These are phyloP conservation scores for Raffaelea albimanens DNA, from an alignment of 2,329 filamentous ascomycete genomes.

Conservation along the genomic window DNA sequence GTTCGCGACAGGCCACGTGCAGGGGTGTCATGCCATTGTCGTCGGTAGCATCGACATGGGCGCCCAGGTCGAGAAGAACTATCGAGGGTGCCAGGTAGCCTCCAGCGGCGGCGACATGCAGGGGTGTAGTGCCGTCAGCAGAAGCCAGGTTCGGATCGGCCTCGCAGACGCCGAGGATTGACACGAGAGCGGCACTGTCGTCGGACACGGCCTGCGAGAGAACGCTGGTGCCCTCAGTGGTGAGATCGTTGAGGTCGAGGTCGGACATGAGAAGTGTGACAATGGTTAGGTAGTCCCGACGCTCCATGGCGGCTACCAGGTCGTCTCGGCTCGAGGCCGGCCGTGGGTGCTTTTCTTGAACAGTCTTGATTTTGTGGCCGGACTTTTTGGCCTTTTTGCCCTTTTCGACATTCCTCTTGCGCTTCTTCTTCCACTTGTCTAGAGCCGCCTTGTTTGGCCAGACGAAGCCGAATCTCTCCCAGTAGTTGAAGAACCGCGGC, in stretches of 20 bases:
- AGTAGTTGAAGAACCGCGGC: constrained; percentile 1
- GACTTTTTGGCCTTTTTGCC: background rate
- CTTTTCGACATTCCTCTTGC: background rate
- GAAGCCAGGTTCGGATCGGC: constrained; percentile 11
- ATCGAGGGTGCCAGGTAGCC: constrained; percentile 13
- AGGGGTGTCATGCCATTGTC: constrained; percentile 16
- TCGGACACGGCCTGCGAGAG: constrained; percentile 3
- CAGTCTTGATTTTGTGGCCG: background rate
- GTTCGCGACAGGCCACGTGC: constrained; percentile 25
- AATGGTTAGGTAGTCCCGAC: constrained; percentile 3
- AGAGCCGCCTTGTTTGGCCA: background rate
- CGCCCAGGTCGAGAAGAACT: constrained; percentile 14
- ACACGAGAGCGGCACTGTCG: constrained; percentile 5
- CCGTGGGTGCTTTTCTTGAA: background rate
- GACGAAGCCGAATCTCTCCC: background rate
- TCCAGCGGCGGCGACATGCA: constrained; percentile 16
- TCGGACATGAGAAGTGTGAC: constrained; percentile 6
- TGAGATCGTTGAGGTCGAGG: constrained; percentile 3
- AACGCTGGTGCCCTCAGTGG: constrained; percentile 2
- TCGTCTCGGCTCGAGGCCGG: constrained; percentile 1
- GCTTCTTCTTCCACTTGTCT: background rate
- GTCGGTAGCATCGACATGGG: constrained; percentile 14
- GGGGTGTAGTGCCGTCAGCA: constrained; percentile 13
- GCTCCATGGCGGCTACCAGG: constrained; percentile 2
- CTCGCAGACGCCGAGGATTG: constrained; percentile 4